These are phyloP conservation scores for Circinella umbellata DNA, from an alignment of 371 early-diverging fungal genomes.

Conservation along the genomic window DNA sequence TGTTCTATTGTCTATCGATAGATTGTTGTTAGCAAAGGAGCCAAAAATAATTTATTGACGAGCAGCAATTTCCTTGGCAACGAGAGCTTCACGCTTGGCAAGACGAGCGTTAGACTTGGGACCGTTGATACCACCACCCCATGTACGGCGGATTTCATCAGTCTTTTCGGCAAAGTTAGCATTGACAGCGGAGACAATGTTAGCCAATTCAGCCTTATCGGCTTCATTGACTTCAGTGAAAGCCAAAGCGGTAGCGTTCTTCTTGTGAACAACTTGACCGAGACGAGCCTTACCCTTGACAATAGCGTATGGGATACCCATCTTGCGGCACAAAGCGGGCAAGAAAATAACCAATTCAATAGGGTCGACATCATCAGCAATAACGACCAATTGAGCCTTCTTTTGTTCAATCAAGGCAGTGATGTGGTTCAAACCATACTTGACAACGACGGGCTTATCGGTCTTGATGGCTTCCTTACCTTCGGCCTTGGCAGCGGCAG, in stretches of 20 bases:
- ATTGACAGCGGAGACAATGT: slow-evolving; percentile 91
- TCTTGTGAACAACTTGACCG: slow-evolving; percentile 99
- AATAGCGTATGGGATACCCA: slow-evolving; percentile 99
- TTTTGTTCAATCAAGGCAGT: slow-evolving; percentile 97
- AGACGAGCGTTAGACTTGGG: slow-evolving; percentile 87
- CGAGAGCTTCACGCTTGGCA: slow-evolving; percentile 77
- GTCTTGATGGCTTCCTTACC: slow-evolving; percentile 88
- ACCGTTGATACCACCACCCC: slow-evolving; percentile 99
- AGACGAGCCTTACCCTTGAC: slow-evolving; percentile 98
- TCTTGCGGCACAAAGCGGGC: slow-evolving; percentile 99
- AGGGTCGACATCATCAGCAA: slow-evolving; percentile 99
- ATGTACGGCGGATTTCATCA: slow-evolving; percentile 88
- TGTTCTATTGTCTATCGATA: background rate
- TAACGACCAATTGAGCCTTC: slow-evolving; percentile 98
- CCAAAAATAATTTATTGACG: slow-evolving; percentile 39
- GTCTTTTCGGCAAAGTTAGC: slow-evolving; percentile 92
- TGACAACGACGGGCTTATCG: slow-evolving; percentile 96
- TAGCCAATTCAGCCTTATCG: slow-evolving; percentile 93
- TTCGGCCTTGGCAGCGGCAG: slow-evolving; percentile 83
- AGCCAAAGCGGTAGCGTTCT: slow-evolving; percentile 98
- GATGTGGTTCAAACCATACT: slow-evolving; percentile 99
- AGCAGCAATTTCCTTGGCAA: slow-evolving; percentile 69
- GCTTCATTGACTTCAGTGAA: slow-evolving; percentile 95
- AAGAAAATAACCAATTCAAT: slow-evolving; percentile 99
- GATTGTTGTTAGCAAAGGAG: background rate